Percentiles rank a stretch among this genome's conserved stretches.
These are phyloP conservation scores for Boletus rubroflammeus DNA, from an alignment of 768 basidiomycete genomes.

Conservation along the genomic window DNA sequence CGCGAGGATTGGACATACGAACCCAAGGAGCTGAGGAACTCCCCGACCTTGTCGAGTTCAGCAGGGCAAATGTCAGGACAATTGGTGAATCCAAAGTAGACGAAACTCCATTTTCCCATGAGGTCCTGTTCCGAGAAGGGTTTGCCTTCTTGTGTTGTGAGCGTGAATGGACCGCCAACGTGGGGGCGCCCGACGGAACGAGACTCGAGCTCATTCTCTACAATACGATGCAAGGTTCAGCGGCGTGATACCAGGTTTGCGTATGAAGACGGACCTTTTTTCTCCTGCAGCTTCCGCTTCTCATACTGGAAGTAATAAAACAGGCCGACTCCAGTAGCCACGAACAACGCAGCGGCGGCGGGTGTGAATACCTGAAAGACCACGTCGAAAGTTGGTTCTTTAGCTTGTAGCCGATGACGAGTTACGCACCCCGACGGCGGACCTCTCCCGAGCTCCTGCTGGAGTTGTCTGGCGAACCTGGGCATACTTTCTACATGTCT, in stretches of 20 bases:
- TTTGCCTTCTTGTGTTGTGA: constrained; percentile 62
- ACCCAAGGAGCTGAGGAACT: constrained; percentile 72
- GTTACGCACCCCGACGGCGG: constrained; percentile 33
- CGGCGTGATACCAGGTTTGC: neutral
- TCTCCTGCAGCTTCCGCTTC: constrained; percentile 72
- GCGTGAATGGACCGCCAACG: constrained; percentile 87
- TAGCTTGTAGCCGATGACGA: neutral
- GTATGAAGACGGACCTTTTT: constrained; percentile 54
- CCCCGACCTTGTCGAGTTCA: constrained; percentile 92
- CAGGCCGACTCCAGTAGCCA: constrained; percentile 77
- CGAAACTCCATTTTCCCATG: constrained; percentile 84
- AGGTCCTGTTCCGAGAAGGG: constrained; percentile 82
- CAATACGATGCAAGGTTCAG: neutral
- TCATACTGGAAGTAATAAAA: constrained; percentile 88
- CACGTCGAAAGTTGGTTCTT: neutral
- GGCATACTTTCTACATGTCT: constrained; percentile 15
- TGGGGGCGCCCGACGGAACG: constrained; percentile 79
- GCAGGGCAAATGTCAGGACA: constrained; percentile 99
- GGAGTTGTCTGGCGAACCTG: constrained; percentile 18
- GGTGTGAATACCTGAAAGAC: constrained; percentile 83
- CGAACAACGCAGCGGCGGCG: constrained; percentile 74
- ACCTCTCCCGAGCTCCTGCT: constrained; percentile 31
- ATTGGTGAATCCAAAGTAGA: constrained; percentile 99
- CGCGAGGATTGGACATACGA: constrained; percentile 20
- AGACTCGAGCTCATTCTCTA: constrained; percentile 72